Conservation (phyloP, 1,284 basidiomycete genomes). For the Ganoderma lingzhi region DNA sequence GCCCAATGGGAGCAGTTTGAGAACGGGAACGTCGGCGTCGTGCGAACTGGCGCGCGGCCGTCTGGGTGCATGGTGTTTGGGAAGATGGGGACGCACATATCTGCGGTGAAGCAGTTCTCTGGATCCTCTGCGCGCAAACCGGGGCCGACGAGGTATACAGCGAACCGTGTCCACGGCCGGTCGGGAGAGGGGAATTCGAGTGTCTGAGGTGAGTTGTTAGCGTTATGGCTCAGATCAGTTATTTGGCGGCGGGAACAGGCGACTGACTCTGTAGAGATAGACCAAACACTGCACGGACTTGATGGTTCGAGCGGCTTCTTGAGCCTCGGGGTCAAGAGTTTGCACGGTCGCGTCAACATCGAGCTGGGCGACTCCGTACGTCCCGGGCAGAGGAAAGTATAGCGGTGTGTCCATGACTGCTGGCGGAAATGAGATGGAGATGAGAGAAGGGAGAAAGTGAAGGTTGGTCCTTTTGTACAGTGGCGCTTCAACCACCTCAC, state of each 20-base stretch:
- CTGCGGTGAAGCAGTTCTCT: not conserved
- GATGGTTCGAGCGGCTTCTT: slow-evolving; percentile 5
- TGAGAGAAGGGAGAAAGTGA: not conserved
- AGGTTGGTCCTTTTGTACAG: not conserved
- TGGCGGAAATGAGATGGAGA: not conserved
- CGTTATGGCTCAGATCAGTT: not conserved
- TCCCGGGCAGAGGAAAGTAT: not conserved
- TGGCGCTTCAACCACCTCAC: not conserved
- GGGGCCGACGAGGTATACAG: slow-evolving; percentile 9
- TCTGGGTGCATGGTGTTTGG: slow-evolving; percentile 13
- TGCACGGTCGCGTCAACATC: not conserved
- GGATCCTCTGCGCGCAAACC: not conserved
- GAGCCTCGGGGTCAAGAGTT: not conserved
- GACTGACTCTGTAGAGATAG: slow-evolving; percentile 5
- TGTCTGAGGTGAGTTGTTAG: not conserved
- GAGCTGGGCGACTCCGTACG: not conserved
- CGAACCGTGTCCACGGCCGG: slow-evolving; percentile 3
- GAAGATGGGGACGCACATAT: slow-evolving; percentile 20
- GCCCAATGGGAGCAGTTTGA: slow-evolving; percentile 23
- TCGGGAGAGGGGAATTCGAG: slow-evolving; percentile 2
- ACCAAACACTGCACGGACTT: slow-evolving; percentile 11
- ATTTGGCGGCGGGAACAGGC: not conserved
- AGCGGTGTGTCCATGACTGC: not conserved
- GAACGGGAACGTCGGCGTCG: slow-evolving; percentile 16
- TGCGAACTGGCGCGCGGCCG: slow-evolving; percentile 9